Percentiles rank a stretch among this genome's conserved stretches.
Conservation (phyloP, 2,329 filamentous ascomycete species). For the Aspergillus terreus region DNA sequence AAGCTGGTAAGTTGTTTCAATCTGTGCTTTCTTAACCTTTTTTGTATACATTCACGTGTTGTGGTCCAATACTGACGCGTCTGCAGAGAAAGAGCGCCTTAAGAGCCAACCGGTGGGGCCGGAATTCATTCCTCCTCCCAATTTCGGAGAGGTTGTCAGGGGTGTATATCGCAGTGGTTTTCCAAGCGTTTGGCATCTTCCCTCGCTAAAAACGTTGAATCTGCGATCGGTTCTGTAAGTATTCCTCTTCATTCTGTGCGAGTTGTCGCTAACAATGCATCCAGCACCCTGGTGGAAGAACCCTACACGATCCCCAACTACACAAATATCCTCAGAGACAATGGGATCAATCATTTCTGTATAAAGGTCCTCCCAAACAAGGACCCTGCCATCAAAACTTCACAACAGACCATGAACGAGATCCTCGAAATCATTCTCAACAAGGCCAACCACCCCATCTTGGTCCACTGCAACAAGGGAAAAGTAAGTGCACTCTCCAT, state of each 20-base stretch:
- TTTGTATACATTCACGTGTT: neutral
- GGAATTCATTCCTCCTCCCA: constrained; percentile 50
- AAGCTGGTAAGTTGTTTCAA: neutral
- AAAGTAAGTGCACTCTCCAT: constrained; percentile 52
- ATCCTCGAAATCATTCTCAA: constrained; percentile 72
- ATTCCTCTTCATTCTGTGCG: constrained; percentile 9
- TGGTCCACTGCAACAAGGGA: constrained; percentile 92
- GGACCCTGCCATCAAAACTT: constrained; percentile 62
- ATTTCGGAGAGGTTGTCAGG: constrained; percentile 72
- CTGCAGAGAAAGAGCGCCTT: constrained; percentile 17
- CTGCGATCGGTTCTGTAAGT: constrained; percentile 77
- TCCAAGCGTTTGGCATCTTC: constrained; percentile 66
- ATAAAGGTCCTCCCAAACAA: constrained; percentile 88
- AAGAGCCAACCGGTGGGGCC: constrained; percentile 26
- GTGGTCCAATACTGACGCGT: neutral
- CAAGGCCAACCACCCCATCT: constrained; percentile 69
- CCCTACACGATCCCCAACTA: constrained; percentile 50
- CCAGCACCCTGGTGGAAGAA: constrained; percentile 61
- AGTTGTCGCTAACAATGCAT: constrained; percentile 1
- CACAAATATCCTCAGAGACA: constrained; percentile 58
- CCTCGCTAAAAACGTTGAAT: constrained; percentile 63
- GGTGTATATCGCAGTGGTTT: constrained; percentile 81
- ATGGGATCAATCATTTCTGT: constrained; percentile 68
- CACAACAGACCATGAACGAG: constrained; percentile 62
- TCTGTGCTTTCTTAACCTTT: too few species aligned